These are phyloP conservation scores for Mortierella sp. DNA, from an alignment of 371 early-diverging fungal genomes.

Conservation along the genomic window DNA sequence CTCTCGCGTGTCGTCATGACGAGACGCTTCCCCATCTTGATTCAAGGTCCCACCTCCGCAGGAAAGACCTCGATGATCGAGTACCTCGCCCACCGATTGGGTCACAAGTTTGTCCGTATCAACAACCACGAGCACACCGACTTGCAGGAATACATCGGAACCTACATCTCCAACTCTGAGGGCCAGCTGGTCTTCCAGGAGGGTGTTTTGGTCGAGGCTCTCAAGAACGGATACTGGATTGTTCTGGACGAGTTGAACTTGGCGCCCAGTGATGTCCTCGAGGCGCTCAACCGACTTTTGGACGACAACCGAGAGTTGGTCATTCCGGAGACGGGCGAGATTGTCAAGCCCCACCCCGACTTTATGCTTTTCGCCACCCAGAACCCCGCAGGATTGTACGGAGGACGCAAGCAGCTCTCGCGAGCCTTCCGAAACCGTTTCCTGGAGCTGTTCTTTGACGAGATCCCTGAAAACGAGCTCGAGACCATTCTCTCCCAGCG, in stretches of 20 bases:
- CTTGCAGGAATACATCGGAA: slow-evolving; percentile 98
- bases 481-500: slow-evolving; percentile 89
- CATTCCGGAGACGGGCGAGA: slow-evolving; percentile 97
- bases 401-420: slow-evolving; percentile 99
- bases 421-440: slow-evolving; percentile 99
- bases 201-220: slow-evolving; percentile 97
- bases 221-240: slow-evolving; percentile 99
- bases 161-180: slow-evolving; percentile 85
- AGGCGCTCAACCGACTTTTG: slow-evolving; percentile 98
- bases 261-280: slow-evolving; percentile 99
- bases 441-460: slow-evolving; percentile 96
- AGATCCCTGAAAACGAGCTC: slow-evolving; percentile 93
- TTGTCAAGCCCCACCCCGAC: slow-evolving; percentile 95
- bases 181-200: slow-evolving; percentile 96
- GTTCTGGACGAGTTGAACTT: slow-evolving; percentile 99
- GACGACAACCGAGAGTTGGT: slow-evolving; percentile 99
- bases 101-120: slow-evolving; percentile 97
- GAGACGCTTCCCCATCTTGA: slow-evolving; percentile 95
- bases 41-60: slow-evolving; percentile 99
- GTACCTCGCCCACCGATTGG: slow-evolving; percentile 94
- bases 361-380: slow-evolving; percentile 99
- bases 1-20: slow-evolving; percentile 96
- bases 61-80: slow-evolving; percentile 99
- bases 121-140: slow-evolving; percentile 99
- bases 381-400: slow-evolving; percentile 99